phyloP scores from a whole-genome alignment of 108 stramenopile genomes.

The Nitzschia sp. region DNA sequence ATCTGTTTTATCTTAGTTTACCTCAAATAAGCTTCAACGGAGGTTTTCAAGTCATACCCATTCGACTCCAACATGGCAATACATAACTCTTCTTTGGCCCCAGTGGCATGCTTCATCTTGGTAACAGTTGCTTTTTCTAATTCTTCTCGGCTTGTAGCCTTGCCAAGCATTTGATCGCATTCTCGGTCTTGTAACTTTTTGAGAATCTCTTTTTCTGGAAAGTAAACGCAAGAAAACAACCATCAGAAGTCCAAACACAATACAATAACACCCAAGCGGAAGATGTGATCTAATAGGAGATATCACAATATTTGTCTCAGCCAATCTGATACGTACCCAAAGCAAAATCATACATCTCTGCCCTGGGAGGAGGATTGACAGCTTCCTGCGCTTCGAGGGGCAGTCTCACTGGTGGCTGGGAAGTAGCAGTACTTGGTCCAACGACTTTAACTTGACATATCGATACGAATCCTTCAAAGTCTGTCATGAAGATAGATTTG shows the following conservation, averaged over 20 bases:
- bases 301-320: no score
- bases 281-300: no score
- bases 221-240: background rate
- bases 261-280: no score
- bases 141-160: constrained; percentile 29
- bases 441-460: constrained; percentile 29
- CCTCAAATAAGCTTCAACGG: constrained; percentile 45
- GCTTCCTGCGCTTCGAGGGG: constrained; percentile 26
- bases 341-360: constrained; percentile 1
- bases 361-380: constrained; percentile 4
- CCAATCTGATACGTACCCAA: constrained; percentile 10
- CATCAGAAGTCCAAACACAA: no score
- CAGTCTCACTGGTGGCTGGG: constrained; percentile 34
- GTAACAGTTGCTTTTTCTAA: constrained; percentile 28
- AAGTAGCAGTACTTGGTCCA: constrained; percentile 9
- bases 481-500: no score
- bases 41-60: constrained; percentile 44
- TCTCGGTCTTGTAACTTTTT: constrained; percentile 35
- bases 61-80: constrained; percentile 38
- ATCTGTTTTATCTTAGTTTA: no score
- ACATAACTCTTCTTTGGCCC: constrained; percentile 46
- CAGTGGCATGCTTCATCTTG: constrained; percentile 49
- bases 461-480: background rate
- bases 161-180: constrained; percentile 8
- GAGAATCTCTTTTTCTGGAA: constrained; percentile 27